Percentiles rank a stretch among this genome's conserved stretches.
phyloP scores from a whole-genome alignment of 163 green algal genomes.

The Chlorella variabilis region DNA sequence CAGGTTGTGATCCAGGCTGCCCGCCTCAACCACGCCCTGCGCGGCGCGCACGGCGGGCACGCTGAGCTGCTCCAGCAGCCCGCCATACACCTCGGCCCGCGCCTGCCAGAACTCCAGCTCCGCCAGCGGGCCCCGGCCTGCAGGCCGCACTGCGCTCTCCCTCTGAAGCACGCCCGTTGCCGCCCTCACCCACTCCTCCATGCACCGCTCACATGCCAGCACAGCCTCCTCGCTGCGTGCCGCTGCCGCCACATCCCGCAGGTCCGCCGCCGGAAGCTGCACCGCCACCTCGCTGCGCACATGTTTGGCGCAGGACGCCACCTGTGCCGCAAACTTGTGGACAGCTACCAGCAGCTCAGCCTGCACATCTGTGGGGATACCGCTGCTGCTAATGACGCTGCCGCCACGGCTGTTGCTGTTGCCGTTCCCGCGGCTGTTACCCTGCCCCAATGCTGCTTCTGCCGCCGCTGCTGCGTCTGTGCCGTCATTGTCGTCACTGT shows the following conservation, averaged over 20 bases:
- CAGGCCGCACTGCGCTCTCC: constrained; percentile 66
- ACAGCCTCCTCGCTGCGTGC: constrained; percentile 66
- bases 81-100: constrained; percentile 74
- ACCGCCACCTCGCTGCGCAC: background rate
- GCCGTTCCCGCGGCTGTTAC: background rate
- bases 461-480: background rate
- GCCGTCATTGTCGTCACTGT: background rate
- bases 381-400: background rate
- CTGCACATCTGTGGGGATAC: too few species aligned
- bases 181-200: constrained; percentile 65
- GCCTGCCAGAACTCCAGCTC: constrained; percentile 93
- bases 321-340: background rate
- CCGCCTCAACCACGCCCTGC: constrained; percentile 67
- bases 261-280: constrained; percentile 42
- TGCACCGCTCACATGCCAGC: constrained; percentile 64
- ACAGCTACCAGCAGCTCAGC: constrained; percentile 14
- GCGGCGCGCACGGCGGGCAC: constrained; percentile 59
- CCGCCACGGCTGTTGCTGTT: background rate
- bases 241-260: constrained; percentile 52
- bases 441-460: background rate
- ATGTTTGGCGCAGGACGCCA: constrained; percentile 3
- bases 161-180: constrained; percentile 64
- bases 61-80: constrained; percentile 88
- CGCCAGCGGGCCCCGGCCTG: constrained; percentile 71
- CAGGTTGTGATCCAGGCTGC: constrained; percentile 74